Evolutionary conservation across 768 basidiomycete species (phyloP), one percentile per base, ranked within the genome.

Genomic region (Ephemerocybe angulata): DNA sequence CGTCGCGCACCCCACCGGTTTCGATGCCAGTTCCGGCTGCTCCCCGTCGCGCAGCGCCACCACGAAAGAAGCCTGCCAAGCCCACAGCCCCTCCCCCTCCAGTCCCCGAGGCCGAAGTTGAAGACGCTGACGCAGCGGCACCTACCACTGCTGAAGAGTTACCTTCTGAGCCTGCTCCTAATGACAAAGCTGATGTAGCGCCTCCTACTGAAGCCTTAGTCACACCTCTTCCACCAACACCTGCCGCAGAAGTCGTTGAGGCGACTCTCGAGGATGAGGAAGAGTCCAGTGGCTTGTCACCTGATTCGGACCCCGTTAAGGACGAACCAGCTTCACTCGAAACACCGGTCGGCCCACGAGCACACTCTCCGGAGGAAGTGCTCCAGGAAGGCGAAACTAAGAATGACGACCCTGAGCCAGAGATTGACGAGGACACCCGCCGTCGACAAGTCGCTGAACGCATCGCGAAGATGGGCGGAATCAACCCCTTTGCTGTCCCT

Each of bases 11-110:
- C 22, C 81, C 82, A 17, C 60, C 60, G 2, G 57, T 73, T 4
- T 75, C 82, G 0, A 91, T 93, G 85, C 88, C 90, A 21, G 75
- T 89, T 3, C 88, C 90, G 13, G 79, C 81, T 13, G 85, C 75
- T 17, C 90, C 90, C 40, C 83, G 87, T 41, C 81, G 90, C 4
- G 79, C 88, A 24, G 90, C 78, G 3, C 89, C 88, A 46, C 90
- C 91, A 8, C 76, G 90, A 38, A 84, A 78, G 70, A 87, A 61
- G 52, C 64, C 76, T 4, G 72, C 72, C 44, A 86, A 82, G 66
- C 77, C 81, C 29, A 56, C 57, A 33, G 60, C 62, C 15, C 28
- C 42, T 11, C 48, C 52, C 31, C 44, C 29, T n/a, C 49, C 57
- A n/a, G 56, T 60, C n/a, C 59, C 58, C 2, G 62, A 69, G 38